These are phyloP conservation scores for Monosporascus sp. DNA, from an alignment of 2,329 filamentous ascomycete genomes.

Conservation along the genomic window DNA sequence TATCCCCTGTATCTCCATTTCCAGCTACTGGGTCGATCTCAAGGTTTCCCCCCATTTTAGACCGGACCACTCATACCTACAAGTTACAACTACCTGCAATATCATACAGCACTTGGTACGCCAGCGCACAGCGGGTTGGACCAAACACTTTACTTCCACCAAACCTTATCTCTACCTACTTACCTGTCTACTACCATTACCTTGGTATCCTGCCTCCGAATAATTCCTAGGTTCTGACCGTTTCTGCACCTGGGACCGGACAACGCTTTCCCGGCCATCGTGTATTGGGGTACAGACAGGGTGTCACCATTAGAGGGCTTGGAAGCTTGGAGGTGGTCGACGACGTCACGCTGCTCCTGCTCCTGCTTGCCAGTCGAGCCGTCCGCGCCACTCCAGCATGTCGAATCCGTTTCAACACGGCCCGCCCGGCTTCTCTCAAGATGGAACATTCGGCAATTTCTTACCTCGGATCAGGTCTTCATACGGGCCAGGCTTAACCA, in stretches of 20 bases:
- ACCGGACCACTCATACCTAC: neutral
- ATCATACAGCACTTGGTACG: no score
- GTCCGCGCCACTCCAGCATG: slow-evolving; percentile 26
- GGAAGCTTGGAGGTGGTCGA: neutral
- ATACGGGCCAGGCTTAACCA: slow-evolving; percentile 38
- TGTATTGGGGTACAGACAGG: no score
- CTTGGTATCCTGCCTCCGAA: no score
- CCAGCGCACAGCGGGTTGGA: neutral
- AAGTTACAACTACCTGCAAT: neutral
- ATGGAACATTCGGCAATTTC: slow-evolving; percentile 27
- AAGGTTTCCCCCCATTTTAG: no score
- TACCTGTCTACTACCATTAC: neutral
- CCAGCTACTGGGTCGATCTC: no score
- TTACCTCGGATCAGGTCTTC: slow-evolving; percentile 31
- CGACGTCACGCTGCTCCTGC: slow-evolving; percentile 4
- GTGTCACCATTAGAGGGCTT: no score
- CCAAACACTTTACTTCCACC: neutral
- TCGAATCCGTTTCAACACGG: slow-evolving; percentile 37
- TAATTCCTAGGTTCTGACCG: no score
- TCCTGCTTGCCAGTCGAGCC: neutral
- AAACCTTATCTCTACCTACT: neutral
- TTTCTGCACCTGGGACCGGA: no score
- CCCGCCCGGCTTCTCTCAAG: slow-evolving; percentile 28
- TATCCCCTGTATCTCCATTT: no score
- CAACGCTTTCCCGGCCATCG: no score